Evolutionary conservation across 306 rosid species (phyloP), one percentile per base, ranked within the genome.

Genomic region (Delonix regia): DNA sequence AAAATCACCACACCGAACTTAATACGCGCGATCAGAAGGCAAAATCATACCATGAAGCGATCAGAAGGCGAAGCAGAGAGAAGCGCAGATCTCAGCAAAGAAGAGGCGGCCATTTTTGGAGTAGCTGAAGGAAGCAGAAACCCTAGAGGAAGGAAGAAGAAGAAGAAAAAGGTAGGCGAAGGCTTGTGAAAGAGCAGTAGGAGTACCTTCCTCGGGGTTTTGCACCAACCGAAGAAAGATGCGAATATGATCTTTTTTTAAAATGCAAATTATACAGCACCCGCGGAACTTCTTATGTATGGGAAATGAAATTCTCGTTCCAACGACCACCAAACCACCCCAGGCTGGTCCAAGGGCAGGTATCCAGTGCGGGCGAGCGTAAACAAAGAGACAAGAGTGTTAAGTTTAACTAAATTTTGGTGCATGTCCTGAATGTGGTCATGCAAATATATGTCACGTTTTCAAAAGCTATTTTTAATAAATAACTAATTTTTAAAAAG

Each of bases 61-160:
- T 83, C 80, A 66, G 85, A 55, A 53, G 83, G 14, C 4, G 88
- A 83, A 42, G 78, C 9, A 16, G 83, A 78, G 33, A 79, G 36
- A 41, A 71, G 21, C 1, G 90, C 61, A 76, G 97, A 95, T 92
- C 98, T 79, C 66, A 91, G 78, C 13, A 91, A 45, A 22, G 90
- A 87, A 30, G 94, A 87, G 55, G 86, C 88, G 53, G 94, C 97
- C 99, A 95, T 95, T 80, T 81, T 30, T n/a, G n/a, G n/a, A 62
- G 85, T 12, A 69, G 64, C 15, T 34, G 75, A 56, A 38, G 33
- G 75, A 56, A 38, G 33, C 82, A 55, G 74, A 69, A 88, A 83
- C 67, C 87, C 89, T 81, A 80, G 66, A 6, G 16, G 16, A 1
- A 10, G 16, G 14, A 2, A 45, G 44, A 65, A 65, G 64, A 55